Percentiles rank a stretch among this genome's conserved stretches.
phyloP scores from a whole-genome alignment of 495 filamentous ascomycete genomes.

The Aspergillus funiculosus region DNA sequence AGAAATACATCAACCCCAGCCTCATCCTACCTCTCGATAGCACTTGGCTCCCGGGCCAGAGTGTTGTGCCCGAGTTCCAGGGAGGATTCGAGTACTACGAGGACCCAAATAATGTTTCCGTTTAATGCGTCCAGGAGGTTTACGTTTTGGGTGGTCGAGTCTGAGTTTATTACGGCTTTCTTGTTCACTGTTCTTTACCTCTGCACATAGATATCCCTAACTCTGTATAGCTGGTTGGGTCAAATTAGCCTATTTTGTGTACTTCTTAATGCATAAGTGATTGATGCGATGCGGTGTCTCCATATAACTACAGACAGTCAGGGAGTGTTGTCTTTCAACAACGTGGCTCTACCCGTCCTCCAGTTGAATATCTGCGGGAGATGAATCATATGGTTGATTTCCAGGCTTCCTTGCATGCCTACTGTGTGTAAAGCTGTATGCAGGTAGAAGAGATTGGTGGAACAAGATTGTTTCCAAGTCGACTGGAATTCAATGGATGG shows the following conservation, averaged over 20 bases:
- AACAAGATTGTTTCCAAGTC: no score
- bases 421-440: no score
- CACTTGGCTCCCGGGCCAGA: constrained; percentile 40
- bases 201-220: not conserved
- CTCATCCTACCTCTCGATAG: constrained; percentile 41
- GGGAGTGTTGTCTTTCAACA: no score
- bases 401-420: no score
- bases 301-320: no score
- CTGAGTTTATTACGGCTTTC: constrained; percentile 1
- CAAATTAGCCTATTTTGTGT: no score
- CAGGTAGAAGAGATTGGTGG: no score
- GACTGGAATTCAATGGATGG: not conserved
- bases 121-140: constrained; percentile 7
- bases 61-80: constrained; percentile 9
- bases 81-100: constrained; percentile 19
- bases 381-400: no score
- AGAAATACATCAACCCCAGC: constrained; percentile 45
- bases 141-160: not conserved
- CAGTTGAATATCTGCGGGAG: no score
- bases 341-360: no score
- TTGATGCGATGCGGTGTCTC: no score
- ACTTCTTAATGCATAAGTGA: no score
- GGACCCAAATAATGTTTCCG: constrained; percentile 15
- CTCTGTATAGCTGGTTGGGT: constrained; percentile 1
- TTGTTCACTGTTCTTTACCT: not conserved